Base-by-base conservation (phyloP, 345 rosid species). In the Abelmoschus esculentus region DNA sequence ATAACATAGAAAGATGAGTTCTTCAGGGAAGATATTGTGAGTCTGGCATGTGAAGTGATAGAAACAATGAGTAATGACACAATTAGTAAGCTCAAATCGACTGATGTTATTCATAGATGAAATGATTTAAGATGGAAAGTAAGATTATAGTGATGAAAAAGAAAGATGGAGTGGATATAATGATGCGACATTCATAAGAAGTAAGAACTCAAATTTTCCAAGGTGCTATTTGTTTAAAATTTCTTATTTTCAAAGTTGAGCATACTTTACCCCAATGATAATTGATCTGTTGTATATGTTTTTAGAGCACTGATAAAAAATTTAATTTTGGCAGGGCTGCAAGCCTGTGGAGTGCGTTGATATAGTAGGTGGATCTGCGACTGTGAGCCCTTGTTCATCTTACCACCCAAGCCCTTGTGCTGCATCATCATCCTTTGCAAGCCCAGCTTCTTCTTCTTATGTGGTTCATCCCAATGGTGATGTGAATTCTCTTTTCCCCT, bases 271-370 rank as follows among this genome's bases (percentile, higher is more conserved):
- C 19, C 4, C 22, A 13, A 13, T 14, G 55, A 7, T 26, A 26
- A 46, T 46, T 65, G 55, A 46, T 46, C 19, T 14, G 55, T 49
- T 47, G 34, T 40, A 14, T 15, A 4, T 46, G 38, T 18, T 66
- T 46, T 28, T 46, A 28, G 40, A 40, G 22, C 7, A 15, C 57
- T 66, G 57, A 47, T 47, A 47, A 15, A 15, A 46, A 28, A 47
- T 69, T 26, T 69, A 13, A 13, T 78, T 57, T 66, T 47, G 72
- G 42, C 80, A 96, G 99, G 99, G 98, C 57, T 84, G 86, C 86
- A 92, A 82, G 80, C 98, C 98, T n/a, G 75, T 77, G 64, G 98
- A 89, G 77, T 88, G 80, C 58, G 83, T 83, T 85, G 96, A 92
- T 67, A 67, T 87, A 47, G 82, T 76, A 61, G 90, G 89, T 15